Evolutionary conservation across 1,284 basidiomycete genomes (phyloP).

Genomic region (Tilletia indica): DNA sequence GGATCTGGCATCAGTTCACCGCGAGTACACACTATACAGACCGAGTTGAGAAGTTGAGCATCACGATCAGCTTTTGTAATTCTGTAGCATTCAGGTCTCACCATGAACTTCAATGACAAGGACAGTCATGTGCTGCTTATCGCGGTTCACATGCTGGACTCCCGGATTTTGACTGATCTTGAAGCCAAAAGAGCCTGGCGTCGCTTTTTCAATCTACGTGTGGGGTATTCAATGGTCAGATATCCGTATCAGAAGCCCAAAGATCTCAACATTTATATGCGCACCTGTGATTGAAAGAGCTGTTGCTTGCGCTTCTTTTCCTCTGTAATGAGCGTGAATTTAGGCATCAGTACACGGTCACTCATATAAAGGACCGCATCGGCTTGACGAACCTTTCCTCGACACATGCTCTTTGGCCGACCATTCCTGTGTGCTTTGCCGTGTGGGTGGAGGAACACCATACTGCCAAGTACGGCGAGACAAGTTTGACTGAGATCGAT

Average conservation of each 20-base stretch:
- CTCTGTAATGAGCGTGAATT: neutral
- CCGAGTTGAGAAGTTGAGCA: neutral
- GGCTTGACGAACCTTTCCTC: constrained; percentile 15
- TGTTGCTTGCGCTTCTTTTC: constrained; percentile 1
- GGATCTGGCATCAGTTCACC: constrained; percentile 70
- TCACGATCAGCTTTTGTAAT: constrained; percentile 30
- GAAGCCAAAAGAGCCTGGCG: constrained; percentile 65
- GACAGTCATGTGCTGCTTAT: constrained; percentile 74
- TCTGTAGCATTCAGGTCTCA: constrained; percentile 46
- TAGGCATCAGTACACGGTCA: too few species aligned
- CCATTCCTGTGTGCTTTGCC: constrained; percentile 34
- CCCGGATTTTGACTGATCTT: constrained; percentile 38
- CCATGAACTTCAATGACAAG: constrained; percentile 82
- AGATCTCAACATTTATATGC: neutral
- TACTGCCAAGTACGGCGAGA: constrained; percentile 36
- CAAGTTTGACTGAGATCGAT: too few species aligned
- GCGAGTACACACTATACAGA: constrained; percentile 62
- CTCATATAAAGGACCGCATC: too few species aligned
- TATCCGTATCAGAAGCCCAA: neutral
- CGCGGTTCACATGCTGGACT: constrained; percentile 58
- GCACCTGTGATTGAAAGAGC: constrained; percentile 6
- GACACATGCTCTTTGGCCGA: constrained; percentile 27
- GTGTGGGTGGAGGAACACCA: constrained; percentile 38
- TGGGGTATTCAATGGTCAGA: constrained; percentile 21
- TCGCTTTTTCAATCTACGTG: constrained; percentile 71